These are phyloP conservation scores for Isatis tinctoria DNA, from an alignment of 345 rosid species.

Conservation along the genomic window DNA sequence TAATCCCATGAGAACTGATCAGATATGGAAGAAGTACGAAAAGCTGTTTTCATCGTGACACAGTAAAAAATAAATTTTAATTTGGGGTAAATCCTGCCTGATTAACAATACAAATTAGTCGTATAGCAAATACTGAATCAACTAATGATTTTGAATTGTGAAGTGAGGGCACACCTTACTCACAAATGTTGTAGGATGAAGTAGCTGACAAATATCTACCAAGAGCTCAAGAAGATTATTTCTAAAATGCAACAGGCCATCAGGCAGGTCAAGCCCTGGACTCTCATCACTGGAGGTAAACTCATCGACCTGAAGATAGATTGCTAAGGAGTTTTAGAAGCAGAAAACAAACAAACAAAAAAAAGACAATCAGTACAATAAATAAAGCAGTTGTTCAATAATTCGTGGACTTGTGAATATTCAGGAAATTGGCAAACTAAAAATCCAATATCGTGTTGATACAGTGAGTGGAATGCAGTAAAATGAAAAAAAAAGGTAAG, in stretches of 20 bases:
- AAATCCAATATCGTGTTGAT: background rate
- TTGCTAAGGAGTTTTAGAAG: slow-evolving; percentile 19
- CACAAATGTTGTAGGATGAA: slow-evolving; percentile 54
- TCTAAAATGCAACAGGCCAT: slow-evolving; percentile 79
- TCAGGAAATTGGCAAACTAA: background rate
- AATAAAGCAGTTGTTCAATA: background rate
- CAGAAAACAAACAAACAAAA: too few relatives aligned
- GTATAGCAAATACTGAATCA: background rate
- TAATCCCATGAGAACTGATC: background rate
- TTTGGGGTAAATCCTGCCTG: background rate
- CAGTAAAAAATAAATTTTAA: background rate
- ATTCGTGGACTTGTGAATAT: background rate
- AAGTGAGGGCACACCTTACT: slow-evolving; percentile 62
- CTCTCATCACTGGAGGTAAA: slow-evolving; percentile 58
- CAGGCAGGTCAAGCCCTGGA: slow-evolving; percentile 65
- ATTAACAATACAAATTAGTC: background rate
- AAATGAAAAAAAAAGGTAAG: background rate
- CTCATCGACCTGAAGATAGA: slow-evolving; percentile 68
- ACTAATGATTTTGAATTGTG: background rate
- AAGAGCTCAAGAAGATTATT: slow-evolving; percentile 81
- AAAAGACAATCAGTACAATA: slow-evolving; percentile 2
- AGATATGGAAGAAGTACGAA: background rate
- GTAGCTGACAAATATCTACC: slow-evolving; percentile 86
- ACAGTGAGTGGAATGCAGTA: background rate
- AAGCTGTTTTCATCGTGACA: background rate